Percentiles rank a stretch among this genome's conserved stretches.
phyloP scores from a whole-genome alignment of 768 basidiomycete species.

The Xerocomellus intermedius region DNA sequence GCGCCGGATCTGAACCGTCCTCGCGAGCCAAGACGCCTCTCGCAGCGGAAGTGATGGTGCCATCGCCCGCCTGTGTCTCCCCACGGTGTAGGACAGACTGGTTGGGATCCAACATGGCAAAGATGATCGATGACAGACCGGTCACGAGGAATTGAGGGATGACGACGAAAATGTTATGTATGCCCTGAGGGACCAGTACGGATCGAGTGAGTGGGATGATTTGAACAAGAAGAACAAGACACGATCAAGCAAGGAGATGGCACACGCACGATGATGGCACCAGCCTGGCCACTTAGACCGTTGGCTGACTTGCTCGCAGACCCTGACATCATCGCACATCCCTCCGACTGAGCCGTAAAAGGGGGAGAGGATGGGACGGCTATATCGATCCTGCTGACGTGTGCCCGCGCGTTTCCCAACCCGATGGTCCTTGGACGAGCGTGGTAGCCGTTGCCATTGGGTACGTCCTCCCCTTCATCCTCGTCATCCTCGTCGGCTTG shows the following conservation, averaged over 20 bases:
- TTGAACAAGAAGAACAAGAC: not conserved
- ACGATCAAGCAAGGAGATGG: not conserved
- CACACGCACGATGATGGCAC: conserved; percentile 75
- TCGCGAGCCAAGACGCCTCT: not conserved
- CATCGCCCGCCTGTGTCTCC: too few species aligned
- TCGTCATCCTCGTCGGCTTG: conserved; percentile 23
- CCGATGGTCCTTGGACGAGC: conserved; percentile 31
- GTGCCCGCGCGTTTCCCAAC: conserved; percentile 44
- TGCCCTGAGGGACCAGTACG: conserved; percentile 53
- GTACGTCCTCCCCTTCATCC: conserved; percentile 14
- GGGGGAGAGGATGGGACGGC: conserved; percentile 11
- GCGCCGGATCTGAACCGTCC: too few species aligned
- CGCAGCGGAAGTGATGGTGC: too few species aligned
- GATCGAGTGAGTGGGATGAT: not conserved
- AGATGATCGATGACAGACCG: conserved; percentile 79
- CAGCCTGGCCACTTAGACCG: conserved; percentile 76
- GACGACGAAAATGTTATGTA: conserved; percentile 93
- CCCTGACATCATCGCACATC: not conserved
- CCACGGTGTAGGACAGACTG: conserved; percentile 39
- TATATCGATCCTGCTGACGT: conserved; percentile 48
- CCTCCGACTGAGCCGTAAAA: conserved; percentile 15
- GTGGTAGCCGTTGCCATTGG: not conserved
- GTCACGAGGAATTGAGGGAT: conserved; percentile 94
- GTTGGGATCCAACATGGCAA: conserved; percentile 77
- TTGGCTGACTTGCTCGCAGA: conserved; percentile 11